These are phyloP conservation scores for Aspergillus thermomutatus DNA, from an alignment of 2,329 filamentous ascomycete genomes.

Conservation along the genomic window DNA sequence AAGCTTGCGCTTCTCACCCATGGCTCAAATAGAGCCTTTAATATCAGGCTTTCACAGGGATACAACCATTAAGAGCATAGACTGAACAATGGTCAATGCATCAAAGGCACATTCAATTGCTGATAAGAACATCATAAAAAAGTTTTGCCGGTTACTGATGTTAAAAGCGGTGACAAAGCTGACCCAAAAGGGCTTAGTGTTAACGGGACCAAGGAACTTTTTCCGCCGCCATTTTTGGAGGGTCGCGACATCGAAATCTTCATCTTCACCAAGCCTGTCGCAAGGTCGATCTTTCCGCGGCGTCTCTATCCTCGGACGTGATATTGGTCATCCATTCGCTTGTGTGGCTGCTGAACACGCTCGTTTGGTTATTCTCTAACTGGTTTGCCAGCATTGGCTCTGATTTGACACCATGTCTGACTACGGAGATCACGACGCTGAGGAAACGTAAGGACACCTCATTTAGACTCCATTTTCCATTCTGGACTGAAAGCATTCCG, in stretches of 20 bases:
- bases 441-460: conserved; percentile 51
- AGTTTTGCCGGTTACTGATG: conserved; percentile 27
- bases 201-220: conserved; percentile 28
- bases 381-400: conserved; percentile 8
- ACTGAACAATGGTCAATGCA: background rate
- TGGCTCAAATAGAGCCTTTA: conserved; percentile 13
- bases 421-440: conserved; percentile 65
- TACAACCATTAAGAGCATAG: conserved; percentile 4
- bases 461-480: conserved; percentile 3
- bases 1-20: conserved; percentile 37
- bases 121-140: conserved; percentile 17
- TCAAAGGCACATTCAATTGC: conserved; percentile 1
- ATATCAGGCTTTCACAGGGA: background rate
- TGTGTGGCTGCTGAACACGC: conserved; percentile 4
- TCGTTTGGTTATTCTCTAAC: conserved; percentile 14
- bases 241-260: conserved; percentile 22
- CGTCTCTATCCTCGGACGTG: conserved; percentile 8
- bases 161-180: conserved; percentile 28
- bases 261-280: conserved; percentile 10
- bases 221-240: conserved; percentile 31
- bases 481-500: background rate
- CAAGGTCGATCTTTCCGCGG: conserved; percentile 13
- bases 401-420: conserved; percentile 61
- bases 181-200: conserved; percentile 25
- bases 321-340: conserved; percentile 9